A percentile compares a stretch with the other conserved stretches of the same genome.
phyloP scores from a whole-genome alignment of 768 basidiomycete genomes.

The Solioccasus polychromus region DNA sequence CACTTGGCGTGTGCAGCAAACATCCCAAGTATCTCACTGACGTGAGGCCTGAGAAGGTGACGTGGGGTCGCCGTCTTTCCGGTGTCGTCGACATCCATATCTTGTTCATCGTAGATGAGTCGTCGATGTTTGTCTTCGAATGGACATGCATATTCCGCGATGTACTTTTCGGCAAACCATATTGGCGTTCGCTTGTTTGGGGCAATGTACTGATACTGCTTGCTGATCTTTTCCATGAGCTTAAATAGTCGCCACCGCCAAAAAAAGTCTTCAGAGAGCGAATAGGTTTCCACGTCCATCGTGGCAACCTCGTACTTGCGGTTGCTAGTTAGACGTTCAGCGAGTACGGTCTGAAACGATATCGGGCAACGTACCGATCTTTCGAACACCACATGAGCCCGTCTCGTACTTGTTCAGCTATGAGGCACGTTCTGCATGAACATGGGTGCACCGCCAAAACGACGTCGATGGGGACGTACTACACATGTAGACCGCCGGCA shows the following conservation, averaged over 20 bases:
- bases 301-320: slow-evolving; percentile 45
- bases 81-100: slow-evolving; percentile 29
- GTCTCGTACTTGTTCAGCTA: slow-evolving; percentile 27
- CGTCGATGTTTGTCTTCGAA: slow-evolving; percentile 29
- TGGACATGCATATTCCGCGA: slow-evolving; percentile 26
- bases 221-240: slow-evolving; percentile 44
- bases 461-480: slow-evolving; percentile 23
- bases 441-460: neutral
- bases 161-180: slow-evolving; percentile 49
- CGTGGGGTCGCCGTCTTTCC: slow-evolving; percentile 34
- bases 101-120: slow-evolving; percentile 35
- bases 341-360: neutral
- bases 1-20: slow-evolving; percentile 59
- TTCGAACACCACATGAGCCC: slow-evolving; percentile 34
- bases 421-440: neutral
- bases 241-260: slow-evolving; percentile 48
- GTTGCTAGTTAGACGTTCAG: slow-evolving; percentile 28
- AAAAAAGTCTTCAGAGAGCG: slow-evolving; percentile 47
- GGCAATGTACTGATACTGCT: slow-evolving; percentile 33
- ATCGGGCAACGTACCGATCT: slow-evolving; percentile 21
- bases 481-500: slow-evolving; percentile 41
- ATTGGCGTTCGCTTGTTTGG: slow-evolving; percentile 41
- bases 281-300: slow-evolving; percentile 44
- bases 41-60: slow-evolving; percentile 46
- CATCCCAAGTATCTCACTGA: slow-evolving; percentile 46